Base-by-base conservation (phyloP, 1,284 basidiomycete genomes). In the Ceratobasidium sp. region DNA sequence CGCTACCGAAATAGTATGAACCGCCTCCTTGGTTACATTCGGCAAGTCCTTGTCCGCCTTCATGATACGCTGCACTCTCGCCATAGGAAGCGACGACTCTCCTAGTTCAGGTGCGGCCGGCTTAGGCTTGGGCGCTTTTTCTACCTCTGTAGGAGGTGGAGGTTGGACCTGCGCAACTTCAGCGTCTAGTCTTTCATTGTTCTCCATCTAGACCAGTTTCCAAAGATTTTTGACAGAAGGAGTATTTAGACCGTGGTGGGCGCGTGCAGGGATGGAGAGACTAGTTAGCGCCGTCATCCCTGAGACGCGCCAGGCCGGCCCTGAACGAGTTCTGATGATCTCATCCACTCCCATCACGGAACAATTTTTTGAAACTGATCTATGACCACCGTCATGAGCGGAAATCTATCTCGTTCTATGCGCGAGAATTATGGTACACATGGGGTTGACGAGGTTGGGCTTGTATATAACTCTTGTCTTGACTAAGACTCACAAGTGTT, bases 31-130 rank as follows among this genome's bases (percentile, higher is more conserved):
- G 10, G 92, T 90, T 3, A 94, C 87, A 63, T 91, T 90, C 0
- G 92, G 90, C 73, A 95, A 88, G 55, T 95, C 94, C 87, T 91
- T 93, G 84, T 95, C 94, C 18, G 91, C 94, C 82, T 93, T 95
- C 80, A 95, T 88, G 51, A 95, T 93, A 84, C 89, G 92, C 82
- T 94, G 93, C 44, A 95, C 93, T 81, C 92, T 89, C 5, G 92
- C 87, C 79, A 93, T 87, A 0, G 94, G 94, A 39, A 95, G 84
- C 33, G 92, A 77, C 0, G 93, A 91, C 82, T 91, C 93, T 26
- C 94, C 94, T 39, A 86, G 85, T 76, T 89, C 89, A 77, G 90
- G 80, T 40, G 78, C 70, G 7, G 77, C 63, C 26, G 76, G 64
- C 20, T 69, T 76, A 33, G 78, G 73, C 26, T 76, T 77, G 23